Evolutionary conservation across 176 grass and related monocot species (phyloP).

Genomic region (Avena insularis): DNA sequence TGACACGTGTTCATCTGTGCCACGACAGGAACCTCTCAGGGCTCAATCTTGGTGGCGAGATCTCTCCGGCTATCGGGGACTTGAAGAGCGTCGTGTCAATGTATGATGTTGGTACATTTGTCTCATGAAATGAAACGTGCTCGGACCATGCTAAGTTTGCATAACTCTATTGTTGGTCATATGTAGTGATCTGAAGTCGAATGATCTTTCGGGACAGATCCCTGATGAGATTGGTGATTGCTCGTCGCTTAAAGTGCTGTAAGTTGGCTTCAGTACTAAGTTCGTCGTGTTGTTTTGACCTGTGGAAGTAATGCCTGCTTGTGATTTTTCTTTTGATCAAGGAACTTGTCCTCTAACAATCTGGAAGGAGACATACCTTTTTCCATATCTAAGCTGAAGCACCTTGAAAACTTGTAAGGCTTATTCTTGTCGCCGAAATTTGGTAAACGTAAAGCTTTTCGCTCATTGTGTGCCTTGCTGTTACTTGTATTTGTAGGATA

Average conservation of each 20-base stretch:
- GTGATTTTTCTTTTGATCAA: constrained; percentile 23
- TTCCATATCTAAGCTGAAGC: constrained; percentile 91
- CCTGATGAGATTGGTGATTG: constrained; percentile 98
- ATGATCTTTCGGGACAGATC: constrained; percentile 78
- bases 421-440: neutral
- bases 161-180: constrained; percentile 17
- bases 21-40: constrained; percentile 82
- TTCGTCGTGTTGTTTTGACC: neutral
- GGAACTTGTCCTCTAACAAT: constrained; percentile 91
- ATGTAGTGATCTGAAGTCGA: constrained; percentile 77
- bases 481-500: constrained; percentile 57
- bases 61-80: constrained; percentile 81
- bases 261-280: constrained; percentile 32
- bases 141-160: neutral
- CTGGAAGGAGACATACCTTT: constrained; percentile 94
- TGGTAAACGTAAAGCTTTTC: neutral
- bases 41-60: constrained; percentile 81
- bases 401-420: constrained; percentile 73
- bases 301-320: neutral
- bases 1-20: constrained; percentile 22
- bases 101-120: constrained; percentile 45
- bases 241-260: constrained; percentile 70
- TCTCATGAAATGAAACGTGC: neutral
- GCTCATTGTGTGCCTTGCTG: neutral
- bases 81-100: constrained; percentile 75